Evolutionary conservation across 2,329 filamentous ascomycete species (phyloP).

Genomic region (Acephala macrosclerotiorum): DNA sequence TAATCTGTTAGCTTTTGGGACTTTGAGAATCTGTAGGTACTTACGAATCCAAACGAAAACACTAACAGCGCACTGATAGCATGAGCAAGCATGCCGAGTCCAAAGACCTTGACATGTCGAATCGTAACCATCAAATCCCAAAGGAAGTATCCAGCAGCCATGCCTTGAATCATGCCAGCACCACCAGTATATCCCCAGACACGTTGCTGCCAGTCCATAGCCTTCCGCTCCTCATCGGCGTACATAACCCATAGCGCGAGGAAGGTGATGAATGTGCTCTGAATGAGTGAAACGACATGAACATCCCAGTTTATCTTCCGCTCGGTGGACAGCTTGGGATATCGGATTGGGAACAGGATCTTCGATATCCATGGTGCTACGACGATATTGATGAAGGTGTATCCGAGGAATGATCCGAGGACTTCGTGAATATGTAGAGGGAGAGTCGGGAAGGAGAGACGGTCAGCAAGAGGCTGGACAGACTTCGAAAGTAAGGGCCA

Average conservation of each 20-base stretch:
- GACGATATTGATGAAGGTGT: slow-evolving; percentile 71
- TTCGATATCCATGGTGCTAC: slow-evolving; percentile 73
- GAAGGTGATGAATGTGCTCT: slow-evolving; percentile 74
- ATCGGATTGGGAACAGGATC: slow-evolving; percentile 67
- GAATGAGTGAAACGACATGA: slow-evolving; percentile 83
- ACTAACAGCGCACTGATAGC: slow-evolving; percentile 77
- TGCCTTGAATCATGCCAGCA: slow-evolving; percentile 75
- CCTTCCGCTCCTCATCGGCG: slow-evolving; percentile 69
- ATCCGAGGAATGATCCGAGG: slow-evolving; percentile 68
- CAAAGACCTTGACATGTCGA: slow-evolving; percentile 72
- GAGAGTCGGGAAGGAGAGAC: slow-evolving; percentile 68
- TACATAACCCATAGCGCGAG: slow-evolving; percentile 79
- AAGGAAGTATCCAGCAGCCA: slow-evolving; percentile 83
- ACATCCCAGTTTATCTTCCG: slow-evolving; percentile 81
- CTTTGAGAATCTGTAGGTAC: slow-evolving; percentile 45
- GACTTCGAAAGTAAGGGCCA: slow-evolving; percentile 59
- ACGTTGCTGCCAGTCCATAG: slow-evolving; percentile 71
- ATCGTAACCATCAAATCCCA: slow-evolving; percentile 81
- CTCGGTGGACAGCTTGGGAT: slow-evolving; percentile 67
- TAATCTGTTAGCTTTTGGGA: slow-evolving; percentile 25
- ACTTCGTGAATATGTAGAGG: slow-evolving; percentile 83
- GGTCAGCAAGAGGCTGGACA: slow-evolving; percentile 69
- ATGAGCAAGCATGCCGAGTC: slow-evolving; percentile 68
- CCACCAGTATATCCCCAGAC: slow-evolving; percentile 81
- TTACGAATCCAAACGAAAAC: slow-evolving; percentile 81